Percentiles rank a stretch among this genome's conserved stretches.
phyloP scores from a whole-genome alignment of 805 yeast genomes.

The Saccharomyces eubayanus region DNA sequence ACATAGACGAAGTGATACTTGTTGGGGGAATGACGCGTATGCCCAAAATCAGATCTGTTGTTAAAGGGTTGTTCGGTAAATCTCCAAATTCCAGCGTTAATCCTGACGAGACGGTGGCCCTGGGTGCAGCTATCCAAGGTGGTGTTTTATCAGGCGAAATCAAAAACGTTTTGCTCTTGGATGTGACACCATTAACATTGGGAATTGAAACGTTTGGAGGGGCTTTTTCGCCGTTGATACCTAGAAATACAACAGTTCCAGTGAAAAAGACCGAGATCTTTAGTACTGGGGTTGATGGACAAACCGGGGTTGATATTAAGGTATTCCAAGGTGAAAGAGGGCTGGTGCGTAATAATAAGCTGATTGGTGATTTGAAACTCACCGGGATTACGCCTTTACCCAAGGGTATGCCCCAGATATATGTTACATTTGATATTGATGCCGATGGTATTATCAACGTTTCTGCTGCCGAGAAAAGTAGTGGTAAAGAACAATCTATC shows the following conservation, averaged over 20 bases:
- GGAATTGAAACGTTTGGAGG: conserved; percentile 86
- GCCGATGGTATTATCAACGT: conserved; percentile 81
- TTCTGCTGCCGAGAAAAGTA: conserved; percentile 69
- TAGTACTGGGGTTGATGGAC: conserved; percentile 79
- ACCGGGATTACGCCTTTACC: conserved; percentile 68
- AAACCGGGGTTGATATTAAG: conserved; percentile 72
- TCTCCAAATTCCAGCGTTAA: conserved; percentile 66
- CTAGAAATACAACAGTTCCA: conserved; percentile 72
- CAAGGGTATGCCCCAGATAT: conserved; percentile 73
- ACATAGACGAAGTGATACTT: conserved; percentile 64
- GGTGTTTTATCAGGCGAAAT: conserved; percentile 79
- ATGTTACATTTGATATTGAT: conserved; percentile 69
- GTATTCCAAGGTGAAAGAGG: conserved; percentile 80
- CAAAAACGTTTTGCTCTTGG: conserved; percentile 66
- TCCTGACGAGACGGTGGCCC: conserved; percentile 90
- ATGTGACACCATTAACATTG: conserved; percentile 73
- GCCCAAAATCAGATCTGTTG: conserved; percentile 68
- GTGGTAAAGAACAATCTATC: conserved; percentile 59
- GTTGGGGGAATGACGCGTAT: conserved; percentile 90
- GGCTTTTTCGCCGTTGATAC: conserved; percentile 67
- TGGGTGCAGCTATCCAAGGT: conserved; percentile 88
- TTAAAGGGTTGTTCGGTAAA: conserved; percentile 49
- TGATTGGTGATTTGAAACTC: conserved; percentile 66
- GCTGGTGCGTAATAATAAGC: conserved; percentile 65
- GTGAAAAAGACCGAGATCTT: conserved; percentile 64